Evolutionary conservation across 2,329 filamentous ascomycete species (phyloP).

Genomic region (Raffaelea ambrosiae): DNA sequence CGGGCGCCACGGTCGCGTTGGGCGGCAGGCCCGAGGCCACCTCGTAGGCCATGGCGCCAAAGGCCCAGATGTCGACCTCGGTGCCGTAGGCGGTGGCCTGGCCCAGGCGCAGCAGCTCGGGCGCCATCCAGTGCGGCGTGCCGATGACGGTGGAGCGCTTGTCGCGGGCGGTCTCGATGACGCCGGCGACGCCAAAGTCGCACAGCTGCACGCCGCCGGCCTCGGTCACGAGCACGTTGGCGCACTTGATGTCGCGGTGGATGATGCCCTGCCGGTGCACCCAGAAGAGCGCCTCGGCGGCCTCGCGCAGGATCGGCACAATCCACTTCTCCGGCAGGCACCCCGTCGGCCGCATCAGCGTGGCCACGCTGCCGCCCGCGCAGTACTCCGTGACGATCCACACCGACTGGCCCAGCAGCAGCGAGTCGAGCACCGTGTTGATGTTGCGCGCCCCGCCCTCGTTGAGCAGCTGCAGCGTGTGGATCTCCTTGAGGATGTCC

Average conservation of each 20-base stretch:
- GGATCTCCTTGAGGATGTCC: slow-evolving; percentile 62
- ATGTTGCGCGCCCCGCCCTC: slow-evolving; percentile 70
- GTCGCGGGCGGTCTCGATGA: slow-evolving; percentile 65
- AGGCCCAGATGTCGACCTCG: slow-evolving; percentile 77
- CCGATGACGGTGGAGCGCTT: slow-evolving; percentile 77
- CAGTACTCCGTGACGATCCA: slow-evolving; percentile 89
- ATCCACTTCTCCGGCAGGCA: slow-evolving; percentile 53
- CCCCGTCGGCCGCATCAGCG: slow-evolving; percentile 59
- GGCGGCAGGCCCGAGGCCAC: slow-evolving; percentile 72
- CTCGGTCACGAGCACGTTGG: slow-evolving; percentile 74
- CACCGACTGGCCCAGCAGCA: slow-evolving; percentile 69
- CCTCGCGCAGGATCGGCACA: slow-evolving; percentile 51
- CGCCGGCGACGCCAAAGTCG: slow-evolving; percentile 76
- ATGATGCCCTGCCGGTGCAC: slow-evolving; percentile 62
- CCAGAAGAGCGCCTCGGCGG: slow-evolving; percentile 57
- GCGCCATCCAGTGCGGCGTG: slow-evolving; percentile 81
- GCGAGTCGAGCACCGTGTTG: slow-evolving; percentile 71
- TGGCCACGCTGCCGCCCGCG: slow-evolving; percentile 74
- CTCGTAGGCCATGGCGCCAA: slow-evolving; percentile 72
- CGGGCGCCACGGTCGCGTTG: slow-evolving; percentile 42
- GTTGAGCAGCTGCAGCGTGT: slow-evolving; percentile 61
- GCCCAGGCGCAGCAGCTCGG: slow-evolving; percentile 48
- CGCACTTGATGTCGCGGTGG: slow-evolving; percentile 65
- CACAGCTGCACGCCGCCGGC: slow-evolving; percentile 70
- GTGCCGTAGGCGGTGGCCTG: slow-evolving; percentile 48